These are phyloP conservation scores for Cordyceps militaris DNA, from an alignment of 2,329 filamentous ascomycete species.

Conservation along the genomic window DNA sequence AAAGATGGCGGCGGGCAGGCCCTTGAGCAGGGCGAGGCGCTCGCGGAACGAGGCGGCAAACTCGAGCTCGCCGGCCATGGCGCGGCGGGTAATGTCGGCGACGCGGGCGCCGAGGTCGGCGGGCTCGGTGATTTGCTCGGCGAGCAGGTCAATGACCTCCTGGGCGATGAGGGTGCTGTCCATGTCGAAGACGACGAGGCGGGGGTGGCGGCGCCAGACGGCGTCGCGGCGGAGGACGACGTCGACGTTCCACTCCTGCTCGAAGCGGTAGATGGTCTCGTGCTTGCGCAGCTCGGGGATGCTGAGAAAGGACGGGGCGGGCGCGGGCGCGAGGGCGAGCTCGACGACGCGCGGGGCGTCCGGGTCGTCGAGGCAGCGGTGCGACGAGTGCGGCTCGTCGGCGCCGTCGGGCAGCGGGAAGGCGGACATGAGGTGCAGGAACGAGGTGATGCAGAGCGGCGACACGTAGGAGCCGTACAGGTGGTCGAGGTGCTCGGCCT, in stretches of 20 bases:
- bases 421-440: slow-evolving; percentile 58
- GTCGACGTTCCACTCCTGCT: slow-evolving; percentile 84
- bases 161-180: slow-evolving; percentile 95
- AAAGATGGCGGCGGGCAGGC: slow-evolving; percentile 72
- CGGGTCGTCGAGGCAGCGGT: slow-evolving; percentile 56
- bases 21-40: slow-evolving; percentile 72
- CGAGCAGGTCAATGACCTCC: slow-evolving; percentile 95
- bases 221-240: slow-evolving; percentile 68
- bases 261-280: slow-evolving; percentile 75
- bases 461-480: slow-evolving; percentile 61
- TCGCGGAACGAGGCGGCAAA: slow-evolving; percentile 79
- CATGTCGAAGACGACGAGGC: slow-evolving; percentile 96
- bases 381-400: slow-evolving; percentile 51
- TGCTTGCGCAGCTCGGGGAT: slow-evolving; percentile 68
- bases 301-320: slow-evolving; percentile 55
- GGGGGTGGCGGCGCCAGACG: slow-evolving; percentile 70
- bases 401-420: slow-evolving; percentile 49
- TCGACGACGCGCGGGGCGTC: slow-evolving; percentile 59
- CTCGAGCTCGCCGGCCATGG: slow-evolving; percentile 94
- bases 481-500: slow-evolving; percentile 53
- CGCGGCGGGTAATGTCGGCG: slow-evolving; percentile 80
- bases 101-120: slow-evolving; percentile 73
- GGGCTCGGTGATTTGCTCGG: slow-evolving; percentile 63
- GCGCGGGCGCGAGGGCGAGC: slow-evolving; percentile 54
- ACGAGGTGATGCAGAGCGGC: slow-evolving; percentile 57